Evolutionary conservation across 768 basidiomycete genomes (phyloP).

Genomic region (Saitozyma podzolica): DNA sequence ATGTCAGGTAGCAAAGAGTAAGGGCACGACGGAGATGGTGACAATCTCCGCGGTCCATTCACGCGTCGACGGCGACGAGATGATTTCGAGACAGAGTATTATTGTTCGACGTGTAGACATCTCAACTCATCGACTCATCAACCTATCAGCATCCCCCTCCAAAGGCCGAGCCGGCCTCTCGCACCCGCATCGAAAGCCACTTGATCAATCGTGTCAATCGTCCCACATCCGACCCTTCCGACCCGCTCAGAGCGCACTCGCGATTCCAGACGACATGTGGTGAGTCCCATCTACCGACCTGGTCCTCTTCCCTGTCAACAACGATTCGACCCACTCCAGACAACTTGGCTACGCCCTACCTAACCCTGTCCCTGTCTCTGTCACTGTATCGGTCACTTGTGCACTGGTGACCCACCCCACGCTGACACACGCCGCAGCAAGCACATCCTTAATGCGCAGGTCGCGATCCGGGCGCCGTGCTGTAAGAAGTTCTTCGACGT

Average conservation of each 20-base stretch:
- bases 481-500: slow-evolving; percentile 95
- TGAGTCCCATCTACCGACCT: not conserved
- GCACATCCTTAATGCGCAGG: slow-evolving; percentile 95
- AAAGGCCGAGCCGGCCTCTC: no score
- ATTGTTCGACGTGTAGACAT: not conserved
- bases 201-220: not conserved
- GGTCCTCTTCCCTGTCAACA: not conserved
- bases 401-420: slow-evolving; percentile 24
- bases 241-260: no score
- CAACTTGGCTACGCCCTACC: not conserved
- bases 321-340: not conserved
- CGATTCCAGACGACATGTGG: slow-evolving; percentile 10
- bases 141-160: not conserved
- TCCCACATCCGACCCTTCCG: not conserved
- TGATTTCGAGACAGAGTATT: not conserved
- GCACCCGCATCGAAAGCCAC: not conserved
- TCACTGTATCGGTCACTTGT: slow-evolving; percentile 17
- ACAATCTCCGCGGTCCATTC: not conserved
- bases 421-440: slow-evolving; percentile 62
- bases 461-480: slow-evolving; percentile 92
- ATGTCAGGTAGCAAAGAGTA: slow-evolving; percentile 4
- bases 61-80: not conserved
- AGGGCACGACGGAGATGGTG: not conserved
- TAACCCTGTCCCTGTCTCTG: slow-evolving; percentile 14
- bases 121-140: not conserved